Evolutionary conservation across 495 filamentous ascomycete species (phyloP).

Genomic region (Aspergillus diversus): DNA sequence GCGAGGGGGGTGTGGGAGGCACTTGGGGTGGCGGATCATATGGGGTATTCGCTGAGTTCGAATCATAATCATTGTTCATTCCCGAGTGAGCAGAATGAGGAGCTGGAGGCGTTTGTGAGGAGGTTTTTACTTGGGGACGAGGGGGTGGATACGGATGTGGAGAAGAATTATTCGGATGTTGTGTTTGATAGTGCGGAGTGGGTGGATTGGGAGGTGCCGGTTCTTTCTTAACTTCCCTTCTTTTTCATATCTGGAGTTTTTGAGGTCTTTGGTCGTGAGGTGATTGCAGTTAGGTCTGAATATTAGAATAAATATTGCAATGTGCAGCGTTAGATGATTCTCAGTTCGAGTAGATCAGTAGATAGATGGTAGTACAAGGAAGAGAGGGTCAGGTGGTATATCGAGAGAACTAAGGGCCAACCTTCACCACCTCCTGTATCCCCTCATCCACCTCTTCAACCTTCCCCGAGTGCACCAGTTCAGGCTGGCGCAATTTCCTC

Average conservation of each 20-base stretch:
- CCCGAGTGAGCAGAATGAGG: constrained; percentile 6
- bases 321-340: too few species aligned
- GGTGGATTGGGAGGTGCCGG: constrained; percentile 15
- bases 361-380: too few species aligned
- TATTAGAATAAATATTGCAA: too few species aligned
- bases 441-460: too few species aligned
- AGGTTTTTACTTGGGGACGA: constrained; percentile 13
- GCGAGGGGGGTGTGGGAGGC: constrained; percentile 11
- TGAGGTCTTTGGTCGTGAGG: too few species aligned
- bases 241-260: too few species aligned
- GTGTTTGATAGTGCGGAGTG: constrained; percentile 6
- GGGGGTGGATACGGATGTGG: constrained; percentile 1
- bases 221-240: background rate
- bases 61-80: constrained; percentile 15
- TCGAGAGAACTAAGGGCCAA: too few species aligned
- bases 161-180: constrained; percentile 5
- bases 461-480: too few species aligned
- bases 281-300: too few species aligned
- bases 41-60: constrained; percentile 15
- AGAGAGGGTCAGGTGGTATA: too few species aligned
- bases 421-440: too few species aligned
- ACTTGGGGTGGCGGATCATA: constrained; percentile 8
- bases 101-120: constrained; percentile 8
- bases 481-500: background rate
- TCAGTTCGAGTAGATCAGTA: too few species aligned